Conservation (phyloP, 2,329 filamentous ascomycete species). For the Colletotrichum sp. region DNA sequence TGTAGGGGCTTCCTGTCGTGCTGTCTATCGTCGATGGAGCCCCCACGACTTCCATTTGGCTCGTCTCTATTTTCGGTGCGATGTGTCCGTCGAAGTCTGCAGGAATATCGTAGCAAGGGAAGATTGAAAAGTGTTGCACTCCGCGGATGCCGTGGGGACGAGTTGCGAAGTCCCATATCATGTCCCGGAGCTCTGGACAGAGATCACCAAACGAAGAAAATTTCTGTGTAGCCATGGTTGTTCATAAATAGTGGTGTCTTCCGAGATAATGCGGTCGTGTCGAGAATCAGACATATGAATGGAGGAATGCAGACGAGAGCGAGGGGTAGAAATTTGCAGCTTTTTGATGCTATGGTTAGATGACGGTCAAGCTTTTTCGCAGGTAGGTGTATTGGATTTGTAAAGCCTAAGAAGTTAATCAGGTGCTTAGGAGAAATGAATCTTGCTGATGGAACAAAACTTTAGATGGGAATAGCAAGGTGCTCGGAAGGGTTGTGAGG, state of each 20-base stretch:
- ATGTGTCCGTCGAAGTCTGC: not conserved
- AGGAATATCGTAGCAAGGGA: not conserved
- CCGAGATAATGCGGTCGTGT: not conserved
- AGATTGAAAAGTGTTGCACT: not conserved
- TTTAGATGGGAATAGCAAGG: not conserved
- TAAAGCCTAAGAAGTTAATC: not conserved
- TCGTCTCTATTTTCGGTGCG: not conserved
- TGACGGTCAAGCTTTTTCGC: not conserved
- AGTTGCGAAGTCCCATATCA: not conserved
- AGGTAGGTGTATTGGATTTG: accelerated
- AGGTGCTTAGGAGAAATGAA: not conserved
- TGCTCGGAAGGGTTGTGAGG: not conserved
- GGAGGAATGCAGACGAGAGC: not conserved
- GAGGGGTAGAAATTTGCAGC: not conserved
- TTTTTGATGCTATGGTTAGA: not conserved
- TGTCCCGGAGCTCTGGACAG: not conserved
- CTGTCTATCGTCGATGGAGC: not conserved
- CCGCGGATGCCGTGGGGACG: not conserved
- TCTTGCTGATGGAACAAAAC: not conserved
- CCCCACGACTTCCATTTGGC: not conserved
- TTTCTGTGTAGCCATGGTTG: not conserved
- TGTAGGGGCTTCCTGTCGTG: not conserved
- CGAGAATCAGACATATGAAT: not conserved
- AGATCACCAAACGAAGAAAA: not conserved
- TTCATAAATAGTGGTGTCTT: not conserved